phyloP scores from a whole-genome alignment of 2,329 filamentous ascomycete genomes.

The Xylaria sp. region DNA sequence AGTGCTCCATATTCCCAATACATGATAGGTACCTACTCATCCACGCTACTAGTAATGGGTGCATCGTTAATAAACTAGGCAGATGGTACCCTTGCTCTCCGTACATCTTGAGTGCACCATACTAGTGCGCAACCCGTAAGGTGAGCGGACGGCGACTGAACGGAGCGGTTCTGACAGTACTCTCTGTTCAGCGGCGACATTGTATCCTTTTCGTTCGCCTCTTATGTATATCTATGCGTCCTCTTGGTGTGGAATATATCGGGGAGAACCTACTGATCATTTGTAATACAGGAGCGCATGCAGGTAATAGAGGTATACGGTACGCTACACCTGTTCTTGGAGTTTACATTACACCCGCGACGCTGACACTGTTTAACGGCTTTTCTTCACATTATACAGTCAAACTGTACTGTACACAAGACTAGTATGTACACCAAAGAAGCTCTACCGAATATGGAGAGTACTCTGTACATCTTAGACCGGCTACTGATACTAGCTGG shows the following conservation, averaged over 20 bases:
- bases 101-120: conserved; percentile 1
- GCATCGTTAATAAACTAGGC: conserved; percentile 9
- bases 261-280: conserved; percentile 18
- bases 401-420: neutral
- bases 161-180: neutral
- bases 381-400: conserved; percentile 14
- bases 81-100: conserved; percentile 17
- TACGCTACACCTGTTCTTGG: neutral
- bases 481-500: conserved; percentile 23
- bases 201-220: conserved; percentile 4
- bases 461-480: conserved; percentile 20
- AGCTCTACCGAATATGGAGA: neutral
- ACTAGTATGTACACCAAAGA: neutral
- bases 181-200: neutral
- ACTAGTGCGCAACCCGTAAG: neutral
- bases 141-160: conserved; percentile 19
- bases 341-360: neutral
- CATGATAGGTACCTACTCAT: conserved; percentile 14
- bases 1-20: conserved; percentile 13
- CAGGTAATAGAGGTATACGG: too few relatives aligned
- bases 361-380: neutral
- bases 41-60: conserved; percentile 4
- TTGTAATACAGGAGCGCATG: conserved; percentile 12
- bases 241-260: neutral
- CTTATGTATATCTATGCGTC: neutral